These are phyloP conservation scores for Chlorophyllum brunneum DNA, from an alignment of 768 basidiomycete genomes.

Conservation along the genomic window DNA sequence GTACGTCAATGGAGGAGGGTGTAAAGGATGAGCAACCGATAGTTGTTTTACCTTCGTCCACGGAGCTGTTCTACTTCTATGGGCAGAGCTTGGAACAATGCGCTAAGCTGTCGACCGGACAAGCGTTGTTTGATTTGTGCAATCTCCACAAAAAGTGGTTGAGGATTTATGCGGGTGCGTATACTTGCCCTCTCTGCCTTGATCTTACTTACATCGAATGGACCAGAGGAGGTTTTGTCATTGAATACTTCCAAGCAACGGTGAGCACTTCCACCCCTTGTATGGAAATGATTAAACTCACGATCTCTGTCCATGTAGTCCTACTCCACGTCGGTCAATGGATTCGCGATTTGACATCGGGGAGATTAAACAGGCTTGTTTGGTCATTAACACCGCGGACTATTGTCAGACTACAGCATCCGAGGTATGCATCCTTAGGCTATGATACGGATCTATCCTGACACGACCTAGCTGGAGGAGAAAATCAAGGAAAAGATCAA, in stretches of 20 bases:
- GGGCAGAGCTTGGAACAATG: constrained; percentile 94
- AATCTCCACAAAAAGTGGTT: constrained; percentile 92
- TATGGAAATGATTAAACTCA: not conserved
- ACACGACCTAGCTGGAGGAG: constrained; percentile 71
- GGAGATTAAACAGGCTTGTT: constrained; percentile 77
- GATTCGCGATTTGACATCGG: constrained; percentile 76
- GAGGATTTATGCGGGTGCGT: constrained; percentile 82
- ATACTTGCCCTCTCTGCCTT: not conserved
- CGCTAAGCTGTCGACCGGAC: constrained; percentile 82
- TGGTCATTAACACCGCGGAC: constrained; percentile 96
- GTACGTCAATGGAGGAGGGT: constrained; percentile 33
- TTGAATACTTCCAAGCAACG: constrained; percentile 58
- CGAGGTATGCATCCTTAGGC: constrained; percentile 56
- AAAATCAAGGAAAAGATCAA: constrained; percentile 82
- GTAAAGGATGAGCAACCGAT: constrained; percentile 45
- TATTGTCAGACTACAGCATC: constrained; percentile 91
- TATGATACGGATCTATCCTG: not conserved
- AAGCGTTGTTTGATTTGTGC: constrained; percentile 78
- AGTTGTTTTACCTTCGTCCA: constrained; percentile 88
- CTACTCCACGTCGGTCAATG: constrained; percentile 57
- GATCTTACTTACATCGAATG: constrained; percentile 8
- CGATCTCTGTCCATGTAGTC: constrained; percentile 24
- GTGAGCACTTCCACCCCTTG: constrained; percentile 42
- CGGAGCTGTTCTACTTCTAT: constrained; percentile 97
- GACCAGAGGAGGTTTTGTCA: constrained; percentile 80